These are phyloP conservation scores for Trypanosoma cruzi DNA, from an alignment of 208 protist genomes.

Conservation along the genomic window DNA sequence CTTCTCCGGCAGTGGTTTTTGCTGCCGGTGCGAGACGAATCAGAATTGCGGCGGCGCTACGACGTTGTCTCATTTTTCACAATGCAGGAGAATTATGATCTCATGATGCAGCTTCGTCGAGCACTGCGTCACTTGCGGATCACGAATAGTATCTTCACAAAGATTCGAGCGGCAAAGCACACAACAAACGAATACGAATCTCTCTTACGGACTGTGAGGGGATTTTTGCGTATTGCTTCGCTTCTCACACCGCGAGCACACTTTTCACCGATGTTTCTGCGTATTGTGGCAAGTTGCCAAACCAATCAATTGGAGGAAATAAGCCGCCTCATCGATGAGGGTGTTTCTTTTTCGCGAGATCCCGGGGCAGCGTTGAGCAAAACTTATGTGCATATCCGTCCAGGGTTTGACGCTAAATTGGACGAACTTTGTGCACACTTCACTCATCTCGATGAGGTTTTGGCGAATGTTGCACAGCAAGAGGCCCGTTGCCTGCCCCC, in stretches of 20 bases:
- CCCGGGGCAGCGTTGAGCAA: conserved; percentile 13
- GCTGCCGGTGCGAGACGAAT: conserved; percentile 52
- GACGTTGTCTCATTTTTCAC: conserved; percentile 73
- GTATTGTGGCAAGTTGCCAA: conserved; percentile 37
- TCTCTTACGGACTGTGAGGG: conserved; percentile 50
- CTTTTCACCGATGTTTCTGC: conserved; percentile 18
- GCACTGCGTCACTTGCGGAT: conserved; percentile 51
- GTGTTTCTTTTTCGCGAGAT: conserved; percentile 23
- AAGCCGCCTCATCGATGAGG: conserved; percentile 16
- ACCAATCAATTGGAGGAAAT: conserved; percentile 25
- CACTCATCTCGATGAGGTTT: conserved; percentile 22
- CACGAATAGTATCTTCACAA: conserved; percentile 65
- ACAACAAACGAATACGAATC: conserved; percentile 58
- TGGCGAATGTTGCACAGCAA: conserved; percentile 27
- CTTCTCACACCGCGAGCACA: conserved; percentile 27
- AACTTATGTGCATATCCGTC: conserved; percentile 30
- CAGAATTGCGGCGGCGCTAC: conserved; percentile 60
- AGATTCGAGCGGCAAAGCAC: conserved; percentile 65
- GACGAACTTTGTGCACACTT: conserved; percentile 32
- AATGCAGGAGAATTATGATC: conserved; percentile 38
- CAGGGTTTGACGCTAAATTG: conserved; percentile 32
- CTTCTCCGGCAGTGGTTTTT: conserved; percentile 83
- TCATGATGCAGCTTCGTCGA: conserved; percentile 47
- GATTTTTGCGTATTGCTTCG: conserved; percentile 34
- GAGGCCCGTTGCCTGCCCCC: conserved; percentile 19